These are phyloP conservation scores for Drechslerella coelobrocha DNA, from an alignment of 2,329 filamentous ascomycete species.

Conservation along the genomic window DNA sequence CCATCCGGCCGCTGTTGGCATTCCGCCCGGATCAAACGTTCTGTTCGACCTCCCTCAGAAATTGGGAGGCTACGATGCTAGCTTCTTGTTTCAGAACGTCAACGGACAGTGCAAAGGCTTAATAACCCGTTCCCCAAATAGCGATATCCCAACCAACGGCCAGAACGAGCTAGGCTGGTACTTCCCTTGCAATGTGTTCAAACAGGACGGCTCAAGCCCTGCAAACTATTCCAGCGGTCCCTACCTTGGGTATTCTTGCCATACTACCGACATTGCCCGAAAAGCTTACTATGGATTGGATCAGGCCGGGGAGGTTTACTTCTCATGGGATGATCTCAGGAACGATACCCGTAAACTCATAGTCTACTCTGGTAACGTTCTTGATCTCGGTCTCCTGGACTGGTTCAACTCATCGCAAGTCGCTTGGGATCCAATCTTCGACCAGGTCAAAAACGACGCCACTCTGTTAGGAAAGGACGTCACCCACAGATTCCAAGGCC, in stretches of 20 bases:
- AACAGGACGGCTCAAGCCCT: conserved; percentile 84
- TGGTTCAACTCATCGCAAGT: conserved; percentile 91
- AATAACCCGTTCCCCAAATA: conserved; percentile 74
- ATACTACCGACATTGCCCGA: conserved; percentile 74
- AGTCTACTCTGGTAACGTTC: conserved; percentile 90
- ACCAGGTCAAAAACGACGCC: conserved; percentile 74
- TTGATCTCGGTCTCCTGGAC: conserved; percentile 83
- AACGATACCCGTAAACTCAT: conserved; percentile 89
- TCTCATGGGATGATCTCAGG: conserved; percentile 90
- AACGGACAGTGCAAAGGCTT: conserved; percentile 94
- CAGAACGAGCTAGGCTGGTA: conserved; percentile 88
- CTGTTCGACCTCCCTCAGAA: conserved; percentile 77
- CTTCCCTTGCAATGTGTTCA: conserved; percentile 89
- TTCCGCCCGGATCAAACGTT: conserved; percentile 76
- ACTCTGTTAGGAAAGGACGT: conserved; percentile 83
- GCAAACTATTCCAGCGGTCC: conserved; percentile 72
- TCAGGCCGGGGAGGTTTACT: conserved; percentile 86
- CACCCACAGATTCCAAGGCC: conserved; percentile 81
- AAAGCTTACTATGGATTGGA: conserved; percentile 71
- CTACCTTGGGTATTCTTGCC: conserved; percentile 87
- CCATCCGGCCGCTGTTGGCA: conserved; percentile 81
- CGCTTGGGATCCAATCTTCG: conserved; percentile 75
- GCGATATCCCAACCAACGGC: conserved; percentile 78
- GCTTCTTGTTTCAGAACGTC: conserved; percentile 97
- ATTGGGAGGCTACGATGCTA: conserved; percentile 87